A percentile compares a stretch with the other conserved stretches of the same genome.
phyloP scores from a whole-genome alignment of 257 asterid species.

The Scutellaria minor region DNA sequence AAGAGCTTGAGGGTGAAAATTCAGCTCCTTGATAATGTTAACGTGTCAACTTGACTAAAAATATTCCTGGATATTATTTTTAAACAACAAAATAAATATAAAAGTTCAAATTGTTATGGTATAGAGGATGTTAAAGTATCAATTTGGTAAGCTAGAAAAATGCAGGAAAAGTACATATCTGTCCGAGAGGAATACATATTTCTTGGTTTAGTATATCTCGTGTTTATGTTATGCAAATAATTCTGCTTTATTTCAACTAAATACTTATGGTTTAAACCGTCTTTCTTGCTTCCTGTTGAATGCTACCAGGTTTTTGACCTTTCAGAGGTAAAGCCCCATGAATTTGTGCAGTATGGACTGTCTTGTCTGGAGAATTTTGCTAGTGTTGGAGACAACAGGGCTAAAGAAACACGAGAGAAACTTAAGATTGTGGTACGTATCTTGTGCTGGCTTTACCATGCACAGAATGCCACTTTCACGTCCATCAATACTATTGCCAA shows the following conservation, averaged over 20 bases:
- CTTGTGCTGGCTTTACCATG: conserved; percentile 14
- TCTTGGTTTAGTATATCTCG: conserved; percentile 5
- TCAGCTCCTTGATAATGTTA: background rate
- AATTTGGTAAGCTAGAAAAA: background rate
- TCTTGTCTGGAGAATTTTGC: conserved; percentile 90
- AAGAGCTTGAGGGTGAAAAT: background rate
- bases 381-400: conserved; percentile 77
- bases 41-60: background rate
- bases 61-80: background rate
- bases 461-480: background rate
- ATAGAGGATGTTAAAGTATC: background rate
- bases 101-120: background rate
- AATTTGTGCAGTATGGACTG: conserved; percentile 89
- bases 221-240: conserved; percentile 12
- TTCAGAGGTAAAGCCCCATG: conserved; percentile 84
- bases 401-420: conserved; percentile 78
- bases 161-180: background rate
- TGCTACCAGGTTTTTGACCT: conserved; percentile 91
- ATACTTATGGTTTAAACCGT: conserved; percentile 17
- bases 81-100: background rate
- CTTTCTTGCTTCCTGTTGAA: conserved; percentile 18
- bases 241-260: conserved; percentile 8
- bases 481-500: background rate
- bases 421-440: conserved; percentile 87
- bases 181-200: background rate